These are phyloP conservation scores for Kurtzmaniella cleridarum DNA, from an alignment of 805 yeast species.

Conservation along the genomic window DNA sequence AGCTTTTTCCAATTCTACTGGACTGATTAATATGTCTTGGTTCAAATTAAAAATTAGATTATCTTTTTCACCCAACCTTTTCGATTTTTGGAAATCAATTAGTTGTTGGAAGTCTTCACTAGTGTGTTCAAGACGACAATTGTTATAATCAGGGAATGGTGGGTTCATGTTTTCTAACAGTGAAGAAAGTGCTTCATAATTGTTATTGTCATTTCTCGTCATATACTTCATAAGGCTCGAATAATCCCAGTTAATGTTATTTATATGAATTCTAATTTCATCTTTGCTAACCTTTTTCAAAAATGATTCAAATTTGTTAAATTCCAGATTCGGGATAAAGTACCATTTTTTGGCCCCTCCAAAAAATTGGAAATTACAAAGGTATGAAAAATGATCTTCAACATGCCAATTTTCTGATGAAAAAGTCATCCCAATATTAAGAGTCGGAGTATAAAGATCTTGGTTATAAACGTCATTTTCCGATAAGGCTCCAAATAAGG, in stretches of 20 bases:
- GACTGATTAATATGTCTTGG: slow-evolving; percentile 45
- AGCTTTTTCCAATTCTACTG: slow-evolving; percentile 38
- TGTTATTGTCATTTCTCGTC: slow-evolving; percentile 10
- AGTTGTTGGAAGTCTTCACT: slow-evolving; percentile 21
- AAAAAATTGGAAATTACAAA: slow-evolving; percentile 46
- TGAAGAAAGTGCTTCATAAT: slow-evolving; percentile 20
- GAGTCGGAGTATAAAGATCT: slow-evolving; percentile 38
- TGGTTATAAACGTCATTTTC: slow-evolving; percentile 40
- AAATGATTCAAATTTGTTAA: slow-evolving; percentile 45
- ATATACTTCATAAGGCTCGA: slow-evolving; percentile 13
- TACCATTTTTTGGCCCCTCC: slow-evolving; percentile 60
- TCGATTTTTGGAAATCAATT: slow-evolving; percentile 13
- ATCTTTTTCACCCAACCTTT: slow-evolving; percentile 4
- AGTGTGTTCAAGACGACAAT: slow-evolving; percentile 22
- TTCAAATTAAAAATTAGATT: slow-evolving; percentile 16
- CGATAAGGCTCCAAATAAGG: slow-evolving; percentile 40
- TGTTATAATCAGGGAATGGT: slow-evolving; percentile 16
- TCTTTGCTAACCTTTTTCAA: slow-evolving; percentile 9
- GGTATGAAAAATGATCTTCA: slow-evolving; percentile 57
- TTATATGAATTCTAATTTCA: slow-evolving; percentile 15
- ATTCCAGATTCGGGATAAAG: slow-evolving; percentile 53
- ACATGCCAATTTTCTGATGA: slow-evolving; percentile 52
- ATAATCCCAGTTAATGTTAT: slow-evolving; percentile 14
- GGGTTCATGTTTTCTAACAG: slow-evolving; percentile 26
- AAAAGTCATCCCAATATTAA: slow-evolving; percentile 49